Percentiles rank a stretch among this genome's conserved stretches.
These are phyloP conservation scores for Backusella psychrophila DNA, from an alignment of 192 early-diverging fungal genomes.

Conservation along the genomic window DNA sequence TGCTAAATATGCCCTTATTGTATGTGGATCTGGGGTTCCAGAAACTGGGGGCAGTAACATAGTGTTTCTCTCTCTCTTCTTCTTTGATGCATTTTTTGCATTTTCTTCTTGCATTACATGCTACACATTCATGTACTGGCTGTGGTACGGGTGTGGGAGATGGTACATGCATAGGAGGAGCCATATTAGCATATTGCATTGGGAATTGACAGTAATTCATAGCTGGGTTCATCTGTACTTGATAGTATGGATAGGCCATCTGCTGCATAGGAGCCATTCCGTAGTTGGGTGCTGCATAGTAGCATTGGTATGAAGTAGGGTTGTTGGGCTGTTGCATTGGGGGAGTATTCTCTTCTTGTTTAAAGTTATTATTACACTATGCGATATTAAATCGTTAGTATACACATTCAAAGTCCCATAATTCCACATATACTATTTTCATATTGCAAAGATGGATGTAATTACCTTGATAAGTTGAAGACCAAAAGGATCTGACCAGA, in stretches of 20 bases:
- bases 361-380: not conserved
- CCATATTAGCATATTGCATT: not conserved
- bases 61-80: not conserved
- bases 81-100: not conserved
- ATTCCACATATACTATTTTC: not conserved
- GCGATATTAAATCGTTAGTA: not conserved
- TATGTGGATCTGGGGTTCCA: not conserved
- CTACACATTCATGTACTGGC: not conserved
- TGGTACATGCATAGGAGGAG: not conserved
- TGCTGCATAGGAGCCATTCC: not conserved
- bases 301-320: not conserved
- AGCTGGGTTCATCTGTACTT: not conserved
- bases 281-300: not conserved
- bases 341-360: not conserved
- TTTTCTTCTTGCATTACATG: not conserved
- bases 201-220: not conserved
- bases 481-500: not conserved
- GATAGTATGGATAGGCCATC: not conserved
- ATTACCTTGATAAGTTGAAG: not conserved
- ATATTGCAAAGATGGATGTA: not conserved
- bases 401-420: not conserved
- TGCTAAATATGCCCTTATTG: not conserved
- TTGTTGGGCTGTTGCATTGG: not conserved
- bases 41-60: not conserved
- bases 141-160: not conserved